A percentile compares a stretch with the other conserved stretches of the same genome.
Conservation (phyloP, 805 yeast species). For the Saturnispora sanitii region DNA sequence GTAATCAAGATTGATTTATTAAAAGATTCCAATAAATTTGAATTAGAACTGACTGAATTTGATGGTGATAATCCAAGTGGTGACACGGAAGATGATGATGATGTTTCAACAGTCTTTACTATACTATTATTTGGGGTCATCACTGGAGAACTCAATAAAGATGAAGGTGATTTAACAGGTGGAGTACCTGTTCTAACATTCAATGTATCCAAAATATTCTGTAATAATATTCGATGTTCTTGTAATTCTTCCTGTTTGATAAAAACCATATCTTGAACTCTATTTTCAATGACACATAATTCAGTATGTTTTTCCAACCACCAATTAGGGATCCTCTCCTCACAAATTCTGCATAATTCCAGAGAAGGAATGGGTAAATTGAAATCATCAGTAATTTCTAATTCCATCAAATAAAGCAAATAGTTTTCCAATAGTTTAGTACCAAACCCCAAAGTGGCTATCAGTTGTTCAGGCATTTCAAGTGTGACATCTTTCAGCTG, state of each 20-base stretch:
- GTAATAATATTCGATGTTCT: slow-evolving; percentile 55
- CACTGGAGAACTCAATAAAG: too few species aligned
- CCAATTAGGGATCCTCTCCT: slow-evolving; percentile 87
- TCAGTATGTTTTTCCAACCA: slow-evolving; percentile 90
- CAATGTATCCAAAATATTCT: slow-evolving; percentile 34
- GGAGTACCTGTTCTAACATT: slow-evolving; percentile 12
- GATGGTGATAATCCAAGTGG: slow-evolving; percentile 11
- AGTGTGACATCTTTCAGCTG: slow-evolving; percentile 52
- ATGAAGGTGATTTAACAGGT: slow-evolving; percentile 5
- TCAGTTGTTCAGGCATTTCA: slow-evolving; percentile 59
- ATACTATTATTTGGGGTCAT: too few species aligned
- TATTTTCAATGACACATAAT: slow-evolving; percentile 76
- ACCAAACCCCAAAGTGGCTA: slow-evolving; percentile 82
- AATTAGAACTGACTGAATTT: slow-evolving; percentile 10
- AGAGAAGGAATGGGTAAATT: slow-evolving; percentile 70
- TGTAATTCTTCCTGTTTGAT: slow-evolving; percentile 61
- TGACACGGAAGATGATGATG: slow-evolving; percentile 22
- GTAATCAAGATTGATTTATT: slow-evolving; percentile 17
- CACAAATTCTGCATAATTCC: slow-evolving; percentile 88
- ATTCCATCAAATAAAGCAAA: slow-evolving; percentile 51
- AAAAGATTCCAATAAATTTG: too few species aligned
- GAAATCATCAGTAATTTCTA: slow-evolving; percentile 52
- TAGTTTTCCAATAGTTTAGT: slow-evolving; percentile 74
- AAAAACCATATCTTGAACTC: slow-evolving; percentile 68
- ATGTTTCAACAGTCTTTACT: too few species aligned